Evolutionary conservation across 2,329 filamentous ascomycete species (phyloP).

Genomic region (Sporothrix inflata): DNA sequence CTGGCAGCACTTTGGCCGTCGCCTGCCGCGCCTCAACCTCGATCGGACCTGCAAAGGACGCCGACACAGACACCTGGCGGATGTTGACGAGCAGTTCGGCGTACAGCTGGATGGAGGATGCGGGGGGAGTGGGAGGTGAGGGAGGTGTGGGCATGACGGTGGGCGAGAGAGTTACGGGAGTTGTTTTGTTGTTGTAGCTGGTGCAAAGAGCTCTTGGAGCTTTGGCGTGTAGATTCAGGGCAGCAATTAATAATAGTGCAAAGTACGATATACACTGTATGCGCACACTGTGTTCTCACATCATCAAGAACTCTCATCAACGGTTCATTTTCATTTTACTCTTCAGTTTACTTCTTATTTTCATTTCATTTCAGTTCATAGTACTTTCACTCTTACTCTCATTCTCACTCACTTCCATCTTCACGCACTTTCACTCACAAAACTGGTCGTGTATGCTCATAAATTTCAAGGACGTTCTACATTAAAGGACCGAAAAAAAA

Average conservation of each 20-base stretch:
- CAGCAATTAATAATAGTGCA: not conserved
- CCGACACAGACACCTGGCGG: slow-evolving; percentile 63
- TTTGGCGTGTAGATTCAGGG: not conserved
- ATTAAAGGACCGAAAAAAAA: not conserved
- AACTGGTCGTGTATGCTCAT: slow-evolving; percentile 3
- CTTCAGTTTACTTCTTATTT: not conserved
- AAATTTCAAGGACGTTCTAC: slow-evolving; percentile 10
- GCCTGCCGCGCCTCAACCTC: slow-evolving; percentile 49
- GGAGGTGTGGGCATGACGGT: not conserved
- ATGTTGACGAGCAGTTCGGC: slow-evolving; percentile 69
- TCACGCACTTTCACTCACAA: not conserved
- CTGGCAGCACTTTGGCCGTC: slow-evolving; percentile 47
- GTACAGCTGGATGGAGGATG: slow-evolving; percentile 49
- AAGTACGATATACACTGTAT: not conserved
- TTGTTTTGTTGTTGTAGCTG: not conserved
- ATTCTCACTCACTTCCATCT: not conserved
- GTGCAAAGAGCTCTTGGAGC: not conserved
- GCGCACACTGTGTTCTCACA: slow-evolving; percentile 6
- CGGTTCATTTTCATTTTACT: not conserved
- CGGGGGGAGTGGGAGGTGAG: not conserved
- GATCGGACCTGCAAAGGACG: slow-evolving; percentile 49
- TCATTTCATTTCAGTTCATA: no score
- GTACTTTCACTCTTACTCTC: not conserved
- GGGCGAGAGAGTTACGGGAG: not conserved
- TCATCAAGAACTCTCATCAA: not conserved